A percentile compares a stretch with the other conserved stretches of the same genome.
These are phyloP conservation scores for Suillus plorans DNA, from an alignment of 768 basidiomycete genomes.

Conservation along the genomic window DNA sequence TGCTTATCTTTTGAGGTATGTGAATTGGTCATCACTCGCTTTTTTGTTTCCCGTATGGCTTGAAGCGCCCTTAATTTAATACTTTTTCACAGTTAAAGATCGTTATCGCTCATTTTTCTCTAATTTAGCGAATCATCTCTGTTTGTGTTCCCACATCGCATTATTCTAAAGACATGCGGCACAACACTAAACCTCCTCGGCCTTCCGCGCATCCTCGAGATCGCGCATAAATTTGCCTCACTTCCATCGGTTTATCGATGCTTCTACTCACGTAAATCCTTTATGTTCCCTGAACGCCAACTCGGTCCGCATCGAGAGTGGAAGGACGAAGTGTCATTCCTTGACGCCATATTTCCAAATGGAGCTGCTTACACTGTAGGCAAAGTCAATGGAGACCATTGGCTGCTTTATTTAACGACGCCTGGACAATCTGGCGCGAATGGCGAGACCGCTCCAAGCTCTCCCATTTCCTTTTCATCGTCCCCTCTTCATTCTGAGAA, in stretches of 20 bases:
- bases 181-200: conserved; percentile 97
- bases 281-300: conserved; percentile 99
- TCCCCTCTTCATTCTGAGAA: conserved; percentile 16
- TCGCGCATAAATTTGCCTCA: conserved; percentile 71
- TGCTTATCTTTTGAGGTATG: conserved; percentile 93
- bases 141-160: conserved; percentile 90
- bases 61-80: not conserved
- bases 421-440: conserved; percentile 39
- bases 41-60: conserved; percentile 2
- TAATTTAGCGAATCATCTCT: conserved; percentile 90
- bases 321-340: conserved; percentile 87
- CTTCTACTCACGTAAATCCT: conserved; percentile 98
- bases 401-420: conserved; percentile 90
- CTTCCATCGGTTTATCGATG: conserved; percentile 78
- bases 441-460: conserved; percentile 22
- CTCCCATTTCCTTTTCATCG: conserved; percentile 17
- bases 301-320: conserved; percentile 90
- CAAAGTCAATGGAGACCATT: conserved; percentile 98
- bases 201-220: conserved; percentile 90
- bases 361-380: conserved; percentile 96
- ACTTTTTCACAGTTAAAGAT: not conserved
- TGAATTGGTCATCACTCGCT: conserved; percentile 12
- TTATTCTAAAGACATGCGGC: conserved; percentile 98
- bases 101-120: conserved; percentile 14
- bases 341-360: conserved; percentile 85